These are phyloP conservation scores for Sporisorium iseilematis-ciliati DNA, from an alignment of 1,284 basidiomycete genomes.

Conservation along the genomic window DNA sequence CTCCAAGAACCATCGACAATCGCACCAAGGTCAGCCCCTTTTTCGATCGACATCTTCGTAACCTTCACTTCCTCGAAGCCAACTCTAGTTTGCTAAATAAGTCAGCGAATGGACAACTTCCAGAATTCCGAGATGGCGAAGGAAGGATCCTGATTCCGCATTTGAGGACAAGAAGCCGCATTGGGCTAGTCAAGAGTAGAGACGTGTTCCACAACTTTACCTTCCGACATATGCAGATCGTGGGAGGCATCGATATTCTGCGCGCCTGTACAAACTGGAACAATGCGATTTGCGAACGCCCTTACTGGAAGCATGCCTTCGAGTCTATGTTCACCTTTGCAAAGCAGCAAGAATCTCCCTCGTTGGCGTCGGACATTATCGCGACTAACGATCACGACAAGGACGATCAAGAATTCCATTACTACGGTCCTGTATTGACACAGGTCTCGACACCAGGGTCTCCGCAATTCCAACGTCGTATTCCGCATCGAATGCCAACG, in stretches of 20 bases:
- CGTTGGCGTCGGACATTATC: too few species aligned
- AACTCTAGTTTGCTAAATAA: neutral
- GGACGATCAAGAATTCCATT: neutral
- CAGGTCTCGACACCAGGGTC: neutral
- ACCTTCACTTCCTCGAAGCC: conserved; percentile 17
- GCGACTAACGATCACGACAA: neutral
- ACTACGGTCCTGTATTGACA: conserved; percentile 14
- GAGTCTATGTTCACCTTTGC: conserved; percentile 25
- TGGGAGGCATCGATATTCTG: neutral
- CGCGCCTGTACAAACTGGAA: neutral
- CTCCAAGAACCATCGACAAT: neutral
- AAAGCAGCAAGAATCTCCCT: neutral
- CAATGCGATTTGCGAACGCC: neutral
- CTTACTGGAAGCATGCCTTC: conserved; percentile 12
- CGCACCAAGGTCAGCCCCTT: conserved; percentile 1
- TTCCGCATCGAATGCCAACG: conserved; percentile 10
- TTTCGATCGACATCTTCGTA: conserved; percentile 8
- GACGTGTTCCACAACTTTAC: conserved; percentile 14
- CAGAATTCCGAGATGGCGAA: conserved; percentile 6
- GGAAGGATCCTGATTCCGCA: conserved; percentile 20
- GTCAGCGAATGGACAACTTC: neutral
- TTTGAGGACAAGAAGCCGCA: conserved; percentile 12
- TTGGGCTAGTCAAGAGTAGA: conserved; percentile 14
- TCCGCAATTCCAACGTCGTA: conserved; percentile 8
- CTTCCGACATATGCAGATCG: neutral